Percentiles rank a stretch among this genome's conserved stretches.
phyloP scores from a whole-genome alignment of 805 yeast genomes.

The Blastobotrys peoriensis region DNA sequence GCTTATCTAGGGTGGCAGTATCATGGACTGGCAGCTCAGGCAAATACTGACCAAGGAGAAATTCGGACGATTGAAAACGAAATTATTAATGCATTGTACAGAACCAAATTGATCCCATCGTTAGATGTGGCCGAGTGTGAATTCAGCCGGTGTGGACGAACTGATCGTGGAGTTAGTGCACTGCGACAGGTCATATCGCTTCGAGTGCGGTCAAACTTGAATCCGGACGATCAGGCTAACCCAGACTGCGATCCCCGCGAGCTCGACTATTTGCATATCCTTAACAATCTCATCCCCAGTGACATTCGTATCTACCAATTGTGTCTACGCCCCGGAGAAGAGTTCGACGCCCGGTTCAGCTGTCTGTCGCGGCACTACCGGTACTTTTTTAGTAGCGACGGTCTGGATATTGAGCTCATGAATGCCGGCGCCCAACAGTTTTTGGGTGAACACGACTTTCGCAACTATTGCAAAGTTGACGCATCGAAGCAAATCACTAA shows the following conservation, averaged over 20 bases:
- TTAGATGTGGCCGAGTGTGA: slow-evolving; percentile 55
- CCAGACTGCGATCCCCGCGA: slow-evolving; percentile 58
- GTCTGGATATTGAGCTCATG: slow-evolving; percentile 64
- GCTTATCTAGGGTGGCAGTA: slow-evolving; percentile 91
- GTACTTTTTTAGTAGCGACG: slow-evolving; percentile 52
- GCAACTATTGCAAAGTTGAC: slow-evolving; percentile 92
- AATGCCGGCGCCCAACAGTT: slow-evolving; percentile 53
- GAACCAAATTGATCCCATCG: slow-evolving; percentile 55
- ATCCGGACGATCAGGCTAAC: slow-evolving; percentile 54
- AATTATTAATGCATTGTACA: slow-evolving; percentile 63
- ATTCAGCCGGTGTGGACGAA: slow-evolving; percentile 89
- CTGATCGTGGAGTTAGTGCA: slow-evolving; percentile 96
- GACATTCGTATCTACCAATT: slow-evolving; percentile 81
- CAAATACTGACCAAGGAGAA: slow-evolving; percentile 45
- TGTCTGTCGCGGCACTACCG: slow-evolving; percentile 82
- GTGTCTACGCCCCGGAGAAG: slow-evolving; percentile 73
- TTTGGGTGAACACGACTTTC: slow-evolving; percentile 79
- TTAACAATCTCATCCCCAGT: slow-evolving; percentile 72
- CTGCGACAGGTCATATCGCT: slow-evolving; percentile 89
- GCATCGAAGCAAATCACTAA: slow-evolving; percentile 89
- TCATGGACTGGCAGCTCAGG: slow-evolving; percentile 80
- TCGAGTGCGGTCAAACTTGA: slow-evolving; percentile 61
- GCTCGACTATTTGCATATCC: slow-evolving; percentile 64
- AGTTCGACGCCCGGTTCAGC: slow-evolving; percentile 89
- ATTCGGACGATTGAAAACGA: slow-evolving; percentile 82